Base-by-base conservation (phyloP, 2,329 filamentous ascomycete species). In the Phialophora tarda region DNA sequence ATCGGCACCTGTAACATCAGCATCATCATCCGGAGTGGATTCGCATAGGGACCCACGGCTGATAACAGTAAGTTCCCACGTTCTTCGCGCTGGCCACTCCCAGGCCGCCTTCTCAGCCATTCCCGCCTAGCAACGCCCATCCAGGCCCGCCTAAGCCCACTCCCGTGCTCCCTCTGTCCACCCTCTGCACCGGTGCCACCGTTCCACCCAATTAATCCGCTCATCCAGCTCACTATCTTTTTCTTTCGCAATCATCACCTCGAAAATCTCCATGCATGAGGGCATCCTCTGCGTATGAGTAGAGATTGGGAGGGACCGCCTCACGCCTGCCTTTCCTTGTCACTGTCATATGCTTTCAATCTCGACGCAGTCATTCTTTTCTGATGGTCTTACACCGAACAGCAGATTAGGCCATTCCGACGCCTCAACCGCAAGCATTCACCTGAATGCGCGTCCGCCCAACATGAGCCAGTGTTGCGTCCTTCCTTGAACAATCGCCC, bases 381-480 rank as follows among this genome's bases (percentile, higher is more conserved):
- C 66, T 63, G 53, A 68, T 66, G 63, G 28, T 65, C 55, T 66
- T 38, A 50, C 32, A 30, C 21, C 57, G 30, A 44, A 34, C 57
- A 61, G 44, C 58, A 68, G 51, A 53, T 63, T 59, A 64, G 63
- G 51, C 60, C 65, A 32, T 56, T 68, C 59, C 68, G 64, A 32
- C 62, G 60, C 51, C 65, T 63, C 21, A 61, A 67, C 24, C 65
- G 63, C 68, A 70, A 65, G 65, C 68, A 70, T 66, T 68, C 65
- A 58, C 68, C 68, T 56, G 68, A 70, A 66, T 70, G 65, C 65
- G 41, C 55, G 38, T 60, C 65, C 55, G 60, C 57, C 50, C 68
- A 66, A 51, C 65, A 70, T 70, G 68, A 70, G 63, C 65, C 68
- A 59, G 57, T 62, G n/a, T 48, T 59, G 57, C 65, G 60, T 59